phyloP scores from a whole-genome alignment of 192 early-diverging fungal species.

The Backusella circina region DNA sequence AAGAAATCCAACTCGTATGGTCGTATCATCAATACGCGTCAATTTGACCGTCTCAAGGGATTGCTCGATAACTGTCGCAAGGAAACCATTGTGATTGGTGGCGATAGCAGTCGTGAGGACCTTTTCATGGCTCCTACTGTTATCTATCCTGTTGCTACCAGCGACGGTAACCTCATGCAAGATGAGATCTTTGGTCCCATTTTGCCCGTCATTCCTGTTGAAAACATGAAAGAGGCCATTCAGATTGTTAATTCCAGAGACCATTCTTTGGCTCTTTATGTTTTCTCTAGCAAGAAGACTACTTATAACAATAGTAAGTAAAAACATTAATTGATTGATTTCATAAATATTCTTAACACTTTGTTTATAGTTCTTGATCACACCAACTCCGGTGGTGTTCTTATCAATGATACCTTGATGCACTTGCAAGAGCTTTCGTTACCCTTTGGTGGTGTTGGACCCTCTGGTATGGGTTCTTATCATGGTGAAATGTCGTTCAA shows the following conservation, averaged over 20 bases:
- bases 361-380: constrained; percentile 21
- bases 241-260: constrained; percentile 23
- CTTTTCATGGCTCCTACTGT: constrained; percentile 60
- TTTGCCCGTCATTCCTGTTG: constrained; percentile 47
- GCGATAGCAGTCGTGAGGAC: constrained; percentile 33
- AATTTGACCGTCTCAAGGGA: constrained; percentile 65
- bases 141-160: constrained; percentile 40
- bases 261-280: constrained; percentile 27
- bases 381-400: constrained; percentile 63
- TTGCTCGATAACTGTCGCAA: constrained; percentile 41
- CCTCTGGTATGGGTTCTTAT: constrained; percentile 76
- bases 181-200: constrained; percentile 73
- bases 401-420: constrained; percentile 75
- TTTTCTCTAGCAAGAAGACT: constrained; percentile 21
- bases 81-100: constrained; percentile 47
- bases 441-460: constrained; percentile 82
- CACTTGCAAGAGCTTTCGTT: constrained; percentile 47
- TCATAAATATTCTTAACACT: neutral
- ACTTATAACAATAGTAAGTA: constrained; percentile 24
- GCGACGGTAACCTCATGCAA: constrained; percentile 39
- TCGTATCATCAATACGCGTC: constrained; percentile 69
- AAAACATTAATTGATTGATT: constrained; percentile 36
- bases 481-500: constrained; percentile 71
- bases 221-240: constrained; percentile 34
- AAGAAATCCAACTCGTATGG: constrained; percentile 51